Evolutionary conservation across 1,284 basidiomycete species (phyloP).

Genomic region (Ustilago tritici): DNA sequence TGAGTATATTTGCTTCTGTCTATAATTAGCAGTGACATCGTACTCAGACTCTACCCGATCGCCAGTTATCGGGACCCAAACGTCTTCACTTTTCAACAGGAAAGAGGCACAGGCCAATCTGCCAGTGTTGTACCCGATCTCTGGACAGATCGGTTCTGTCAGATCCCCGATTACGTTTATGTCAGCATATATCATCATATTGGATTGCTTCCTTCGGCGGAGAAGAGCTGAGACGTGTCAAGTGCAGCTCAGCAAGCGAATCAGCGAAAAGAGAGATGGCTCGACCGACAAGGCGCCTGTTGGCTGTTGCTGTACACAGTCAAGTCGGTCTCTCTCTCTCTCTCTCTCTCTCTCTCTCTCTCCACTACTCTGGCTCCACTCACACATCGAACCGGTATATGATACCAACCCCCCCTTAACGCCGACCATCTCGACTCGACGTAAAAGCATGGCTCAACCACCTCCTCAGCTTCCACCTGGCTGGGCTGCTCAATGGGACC

Average conservation of each 20-base stretch:
- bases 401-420: neutral
- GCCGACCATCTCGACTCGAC: neutral
- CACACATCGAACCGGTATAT: neutral
- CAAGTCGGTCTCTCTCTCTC: neutral
- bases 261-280: neutral
- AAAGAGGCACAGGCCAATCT: neutral
- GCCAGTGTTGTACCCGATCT: too few species aligned
- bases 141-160: too few species aligned
- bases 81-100: too few species aligned
- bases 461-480: constrained; percentile 78
- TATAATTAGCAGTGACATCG: too few species aligned
- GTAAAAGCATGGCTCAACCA: constrained; percentile 39
- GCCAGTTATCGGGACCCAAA: too few species aligned
- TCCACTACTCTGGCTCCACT: neutral
- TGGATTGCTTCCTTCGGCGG: neutral
- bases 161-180: too few species aligned
- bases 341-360: neutral
- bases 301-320: neutral
- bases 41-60: too few species aligned
- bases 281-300: neutral
- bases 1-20: too few species aligned
- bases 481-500: constrained; percentile 91
- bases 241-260: neutral
- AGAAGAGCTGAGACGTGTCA: neutral
- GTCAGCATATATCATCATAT: too few species aligned